These are phyloP conservation scores for Eucalyptus regnans DNA, from an alignment of 345 rosid species.

Conservation along the genomic window DNA sequence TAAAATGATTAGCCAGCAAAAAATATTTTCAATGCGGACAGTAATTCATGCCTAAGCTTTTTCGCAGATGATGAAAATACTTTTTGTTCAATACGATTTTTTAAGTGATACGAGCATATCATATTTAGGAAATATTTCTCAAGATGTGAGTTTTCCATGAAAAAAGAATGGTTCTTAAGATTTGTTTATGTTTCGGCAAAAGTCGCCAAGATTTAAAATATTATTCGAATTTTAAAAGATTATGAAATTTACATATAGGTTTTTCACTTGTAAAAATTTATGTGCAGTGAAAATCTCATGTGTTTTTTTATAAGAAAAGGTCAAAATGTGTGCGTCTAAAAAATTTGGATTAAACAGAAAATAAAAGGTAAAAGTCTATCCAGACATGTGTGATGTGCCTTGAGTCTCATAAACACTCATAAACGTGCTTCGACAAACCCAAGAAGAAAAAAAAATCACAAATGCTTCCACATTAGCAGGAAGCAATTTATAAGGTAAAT, in stretches of 20 bases:
- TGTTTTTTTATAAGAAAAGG: background rate
- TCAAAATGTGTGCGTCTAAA: background rate
- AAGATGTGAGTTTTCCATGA: background rate
- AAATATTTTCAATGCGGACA: background rate
- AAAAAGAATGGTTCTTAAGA: background rate
- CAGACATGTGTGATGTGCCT: background rate
- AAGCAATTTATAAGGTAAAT: background rate
- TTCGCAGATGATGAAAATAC: background rate
- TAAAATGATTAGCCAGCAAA: background rate
- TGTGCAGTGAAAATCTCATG: background rate
- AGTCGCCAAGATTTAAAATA: background rate
- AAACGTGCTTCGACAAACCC: background rate
- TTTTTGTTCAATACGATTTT: too few species aligned
- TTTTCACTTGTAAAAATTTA: background rate
- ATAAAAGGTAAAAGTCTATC: background rate
- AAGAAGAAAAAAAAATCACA: background rate
- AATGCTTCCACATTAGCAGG: background rate
- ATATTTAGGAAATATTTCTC: background rate
- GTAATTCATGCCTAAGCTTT: too few species aligned
- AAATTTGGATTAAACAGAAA: background rate
- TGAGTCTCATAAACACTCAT: background rate
- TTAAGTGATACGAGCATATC: accelerated
- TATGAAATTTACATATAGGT: background rate
- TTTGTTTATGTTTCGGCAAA: background rate
- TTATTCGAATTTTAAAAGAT: background rate